These are phyloP conservation scores for Przewalskia tangutica DNA, from an alignment of 257 asterid genomes.

Conservation along the genomic window DNA sequence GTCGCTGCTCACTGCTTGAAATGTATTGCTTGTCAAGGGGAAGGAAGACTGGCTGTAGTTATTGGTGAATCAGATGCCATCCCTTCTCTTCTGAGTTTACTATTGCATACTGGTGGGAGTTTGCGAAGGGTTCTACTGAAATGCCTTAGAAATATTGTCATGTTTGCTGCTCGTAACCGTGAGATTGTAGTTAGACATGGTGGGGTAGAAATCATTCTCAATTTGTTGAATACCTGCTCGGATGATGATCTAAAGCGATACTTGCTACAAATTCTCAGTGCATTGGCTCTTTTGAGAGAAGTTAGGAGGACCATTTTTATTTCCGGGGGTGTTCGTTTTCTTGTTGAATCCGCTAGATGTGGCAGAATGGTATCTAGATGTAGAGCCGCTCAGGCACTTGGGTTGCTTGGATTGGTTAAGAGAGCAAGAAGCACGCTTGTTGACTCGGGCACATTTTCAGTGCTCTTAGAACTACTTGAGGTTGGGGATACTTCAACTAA, in stretches of 20 bases:
- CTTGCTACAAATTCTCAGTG: conserved; percentile 46
- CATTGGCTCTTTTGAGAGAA: conserved; percentile 52
- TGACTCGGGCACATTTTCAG: conserved; percentile 30
- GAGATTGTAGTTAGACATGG: conserved; percentile 23
- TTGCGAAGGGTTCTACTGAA: conserved; percentile 30
- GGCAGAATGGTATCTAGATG: conserved; percentile 54
- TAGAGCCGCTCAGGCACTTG: conserved; percentile 61
- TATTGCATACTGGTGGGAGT: conserved; percentile 26
- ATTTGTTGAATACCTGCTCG: conserved; percentile 21
- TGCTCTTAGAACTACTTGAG: conserved; percentile 29
- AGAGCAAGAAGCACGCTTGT: conserved; percentile 31
- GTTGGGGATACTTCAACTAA: conserved; percentile 32
- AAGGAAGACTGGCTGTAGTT: conserved; percentile 37
- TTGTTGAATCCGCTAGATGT: conserved; percentile 39
- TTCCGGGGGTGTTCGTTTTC: conserved; percentile 26
- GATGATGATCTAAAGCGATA: conserved; percentile 16
- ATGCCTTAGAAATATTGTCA: conserved; percentile 41
- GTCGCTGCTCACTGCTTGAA: conserved; percentile 48
- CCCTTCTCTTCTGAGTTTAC: conserved; percentile 30
- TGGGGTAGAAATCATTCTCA: conserved; percentile 37
- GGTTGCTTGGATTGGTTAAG: conserved; percentile 44
- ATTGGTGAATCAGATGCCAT: conserved; percentile 43
- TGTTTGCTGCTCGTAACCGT: conserved; percentile 30
- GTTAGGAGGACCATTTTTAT: conserved; percentile 34
- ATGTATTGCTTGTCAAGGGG: conserved; percentile 40